phyloP scores from a whole-genome alignment of 2,329 filamentous ascomycete species.

The Diaporthe citri region DNA sequence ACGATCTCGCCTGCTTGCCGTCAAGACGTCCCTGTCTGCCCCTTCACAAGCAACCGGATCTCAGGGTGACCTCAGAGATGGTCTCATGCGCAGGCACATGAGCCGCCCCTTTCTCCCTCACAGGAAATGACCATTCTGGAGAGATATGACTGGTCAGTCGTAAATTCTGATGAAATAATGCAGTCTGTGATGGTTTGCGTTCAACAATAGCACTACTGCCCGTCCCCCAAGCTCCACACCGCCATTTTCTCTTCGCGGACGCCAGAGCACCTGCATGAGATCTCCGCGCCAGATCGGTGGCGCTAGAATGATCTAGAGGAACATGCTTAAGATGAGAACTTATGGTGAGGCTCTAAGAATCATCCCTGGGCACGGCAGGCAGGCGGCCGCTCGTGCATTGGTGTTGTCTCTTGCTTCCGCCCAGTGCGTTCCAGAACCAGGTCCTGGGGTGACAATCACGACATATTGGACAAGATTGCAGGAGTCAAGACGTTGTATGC shows the following conservation, averaged over 20 bases:
- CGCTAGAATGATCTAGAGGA: constrained; percentile 19
- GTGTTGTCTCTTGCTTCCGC: neutral
- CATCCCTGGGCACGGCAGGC: constrained; percentile 1
- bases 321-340: constrained; percentile 1
- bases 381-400: constrained; percentile 5
- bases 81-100: neutral
- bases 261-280: constrained; percentile 14
- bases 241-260: constrained; percentile 28
- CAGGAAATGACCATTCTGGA: neutral
- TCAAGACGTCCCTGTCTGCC: neutral
- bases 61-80: neutral
- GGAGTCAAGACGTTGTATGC: neutral
- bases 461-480: neutral
- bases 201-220: constrained; percentile 20
- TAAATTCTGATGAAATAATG: neutral
- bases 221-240: constrained; percentile 27
- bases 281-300: constrained; percentile 22
- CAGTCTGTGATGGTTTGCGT: constrained; percentile 16
- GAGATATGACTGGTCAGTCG: constrained; percentile 5
- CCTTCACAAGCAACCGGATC: neutral
- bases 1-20: neutral
- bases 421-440: constrained; percentile 45
- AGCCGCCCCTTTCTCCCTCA: neutral
- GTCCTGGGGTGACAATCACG: neutral
- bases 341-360: constrained; percentile 16